These are phyloP conservation scores for Auricularia heimuer DNA, from an alignment of 768 basidiomycete genomes.

Conservation along the genomic window DNA sequence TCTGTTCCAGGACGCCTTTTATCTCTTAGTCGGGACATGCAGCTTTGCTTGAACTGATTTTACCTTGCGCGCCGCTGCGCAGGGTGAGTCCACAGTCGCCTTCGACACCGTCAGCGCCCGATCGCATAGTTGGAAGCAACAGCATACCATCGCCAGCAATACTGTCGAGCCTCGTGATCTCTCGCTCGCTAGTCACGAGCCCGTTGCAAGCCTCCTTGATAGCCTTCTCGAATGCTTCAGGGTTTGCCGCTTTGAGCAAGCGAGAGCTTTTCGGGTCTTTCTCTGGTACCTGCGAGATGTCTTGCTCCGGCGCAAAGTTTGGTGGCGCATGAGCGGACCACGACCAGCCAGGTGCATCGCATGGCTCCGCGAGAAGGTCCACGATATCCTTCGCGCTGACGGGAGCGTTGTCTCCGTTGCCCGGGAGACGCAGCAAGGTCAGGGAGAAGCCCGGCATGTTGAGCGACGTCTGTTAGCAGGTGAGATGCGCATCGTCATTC, in stretches of 20 bases:
- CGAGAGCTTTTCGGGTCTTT: not conserved
- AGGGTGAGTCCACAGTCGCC: slow-evolving; percentile 56
- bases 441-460: slow-evolving; percentile 92
- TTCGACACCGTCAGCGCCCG: not conserved
- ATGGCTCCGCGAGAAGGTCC: slow-evolving; percentile 57
- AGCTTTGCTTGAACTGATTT: slow-evolving; percentile 9
- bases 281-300: not conserved
- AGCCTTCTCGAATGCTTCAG: slow-evolving; percentile 40
- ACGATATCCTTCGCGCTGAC: slow-evolving; percentile 33
- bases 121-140: not conserved
- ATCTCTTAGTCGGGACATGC: not conserved
- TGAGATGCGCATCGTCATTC: slow-evolving; percentile 5
- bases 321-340: slow-evolving; percentile 48
- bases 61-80: slow-evolving; percentile 66
- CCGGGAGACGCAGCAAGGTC: slow-evolving; percentile 68
- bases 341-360: slow-evolving; percentile 76
- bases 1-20: slow-evolving; percentile 49
- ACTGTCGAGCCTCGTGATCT: slow-evolving; percentile 85
- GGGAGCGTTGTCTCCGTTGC: slow-evolving; percentile 30
- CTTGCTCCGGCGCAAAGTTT: not conserved
- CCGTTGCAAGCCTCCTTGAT: slow-evolving; percentile 53
- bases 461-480: slow-evolving; percentile 55
- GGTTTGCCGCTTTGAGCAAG: slow-evolving; percentile 31
- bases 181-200: slow-evolving; percentile 69
- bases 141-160: slow-evolving; percentile 75